phyloP scores from a whole-genome alignment of 345 rosid species.

The Erucastrum elatum region DNA sequence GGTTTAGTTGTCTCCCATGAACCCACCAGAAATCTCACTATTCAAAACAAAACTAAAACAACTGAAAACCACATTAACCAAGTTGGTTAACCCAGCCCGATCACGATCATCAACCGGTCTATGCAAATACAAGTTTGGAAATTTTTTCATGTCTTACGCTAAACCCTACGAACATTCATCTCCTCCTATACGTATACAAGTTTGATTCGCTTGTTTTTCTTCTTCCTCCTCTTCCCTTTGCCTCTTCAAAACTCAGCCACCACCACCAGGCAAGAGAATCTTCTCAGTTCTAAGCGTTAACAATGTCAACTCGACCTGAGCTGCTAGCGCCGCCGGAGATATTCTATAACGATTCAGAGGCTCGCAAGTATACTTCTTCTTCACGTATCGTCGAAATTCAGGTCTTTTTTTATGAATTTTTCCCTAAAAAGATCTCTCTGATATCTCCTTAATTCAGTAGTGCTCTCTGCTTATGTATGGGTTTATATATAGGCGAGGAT shows the following conservation, averaged over 20 bases:
- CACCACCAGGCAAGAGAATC: neutral
- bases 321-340: conserved; percentile 89
- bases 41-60: too few species aligned
- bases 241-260: too few species aligned
- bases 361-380: conserved; percentile 90
- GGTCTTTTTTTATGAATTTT: conserved; percentile 48
- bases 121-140: neutral
- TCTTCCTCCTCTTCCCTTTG: neutral
- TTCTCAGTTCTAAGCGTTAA: neutral
- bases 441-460: neutral
- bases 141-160: neutral
- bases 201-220: neutral
- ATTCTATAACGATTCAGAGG: conserved; percentile 80
- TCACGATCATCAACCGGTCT: conserved; percentile 1
- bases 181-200: neutral
- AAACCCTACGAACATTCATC: conserved; percentile 25
- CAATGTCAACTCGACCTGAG: conserved; percentile 81
- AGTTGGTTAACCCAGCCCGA: neutral
- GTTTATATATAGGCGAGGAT: conserved; percentile 53
- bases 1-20: too few species aligned
- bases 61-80: neutral
- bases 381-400: conserved; percentile 94
- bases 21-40: too few species aligned
- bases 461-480: neutral
- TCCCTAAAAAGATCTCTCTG: neutral